Conservation (phyloP, 2,329 filamentous ascomycete genomes). For the Didymella exigua region DNA sequence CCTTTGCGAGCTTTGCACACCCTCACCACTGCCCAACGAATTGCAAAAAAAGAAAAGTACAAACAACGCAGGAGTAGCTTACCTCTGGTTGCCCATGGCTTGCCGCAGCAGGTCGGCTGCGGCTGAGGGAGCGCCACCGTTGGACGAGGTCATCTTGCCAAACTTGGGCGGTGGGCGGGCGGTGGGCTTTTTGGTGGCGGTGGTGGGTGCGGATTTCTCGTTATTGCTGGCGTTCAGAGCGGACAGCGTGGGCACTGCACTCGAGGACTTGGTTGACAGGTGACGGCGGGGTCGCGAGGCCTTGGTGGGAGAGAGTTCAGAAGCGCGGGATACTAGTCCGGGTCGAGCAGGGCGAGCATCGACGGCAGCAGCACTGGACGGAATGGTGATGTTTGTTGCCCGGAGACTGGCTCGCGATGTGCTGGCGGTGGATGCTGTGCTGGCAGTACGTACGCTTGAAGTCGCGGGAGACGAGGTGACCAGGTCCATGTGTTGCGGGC, state of each 20-base stretch:
- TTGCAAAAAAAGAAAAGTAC: conserved; percentile 8
- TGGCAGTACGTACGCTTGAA: conserved; percentile 17
- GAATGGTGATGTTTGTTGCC: conserved; percentile 25
- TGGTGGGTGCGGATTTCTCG: conserved; percentile 32
- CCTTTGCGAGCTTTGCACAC: conserved; percentile 4
- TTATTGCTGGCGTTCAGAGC: conserved; percentile 38
- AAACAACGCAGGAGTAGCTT: conserved; percentile 40
- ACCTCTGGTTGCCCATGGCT: conserved; percentile 61
- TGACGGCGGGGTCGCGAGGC: conserved; percentile 39
- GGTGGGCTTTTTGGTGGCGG: conserved; percentile 8
- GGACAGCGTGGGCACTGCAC: conserved; percentile 54
- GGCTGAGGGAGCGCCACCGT: conserved; percentile 54
- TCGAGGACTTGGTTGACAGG: conserved; percentile 48
- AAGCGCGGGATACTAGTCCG: conserved; percentile 40
- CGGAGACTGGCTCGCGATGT: conserved; percentile 22
- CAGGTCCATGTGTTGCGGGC: conserved; percentile 30
- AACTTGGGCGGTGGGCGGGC: conserved; percentile 32
- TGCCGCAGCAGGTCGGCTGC: conserved; percentile 65
- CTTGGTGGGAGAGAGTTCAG: conserved; percentile 37
- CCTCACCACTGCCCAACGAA: conserved; percentile 7
- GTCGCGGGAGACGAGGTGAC: conserved; percentile 24
- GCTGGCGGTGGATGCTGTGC: conserved; percentile 21
- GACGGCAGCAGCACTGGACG: conserved; percentile 29
- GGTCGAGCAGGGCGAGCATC: conserved; percentile 40
- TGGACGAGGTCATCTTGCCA: conserved; percentile 38